Percentiles rank a stretch among this genome's conserved stretches.
These are phyloP conservation scores for Glonium stellatum DNA, from an alignment of 495 filamentous ascomycete genomes.

Conservation along the genomic window DNA sequence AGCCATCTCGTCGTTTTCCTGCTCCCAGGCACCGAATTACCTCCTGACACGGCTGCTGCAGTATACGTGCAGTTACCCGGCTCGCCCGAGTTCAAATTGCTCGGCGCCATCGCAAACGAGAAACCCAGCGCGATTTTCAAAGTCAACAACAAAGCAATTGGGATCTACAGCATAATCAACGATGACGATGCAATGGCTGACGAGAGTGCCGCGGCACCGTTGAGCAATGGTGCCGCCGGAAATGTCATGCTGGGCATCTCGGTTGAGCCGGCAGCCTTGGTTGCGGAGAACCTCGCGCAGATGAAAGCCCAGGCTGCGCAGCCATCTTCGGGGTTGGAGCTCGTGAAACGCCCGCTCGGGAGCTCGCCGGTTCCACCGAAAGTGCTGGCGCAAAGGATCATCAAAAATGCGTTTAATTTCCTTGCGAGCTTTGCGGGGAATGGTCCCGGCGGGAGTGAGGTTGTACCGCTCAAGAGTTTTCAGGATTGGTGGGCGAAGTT, in stretches of 20 bases:
- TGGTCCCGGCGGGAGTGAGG: slow-evolving; percentile 56
- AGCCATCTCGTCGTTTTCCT: slow-evolving; percentile 83
- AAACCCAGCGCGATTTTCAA: slow-evolving; percentile 88
- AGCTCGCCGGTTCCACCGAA: slow-evolving; percentile 50
- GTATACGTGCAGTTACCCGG: slow-evolving; percentile 74
- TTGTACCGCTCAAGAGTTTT: slow-evolving; percentile 84
- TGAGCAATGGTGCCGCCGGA: slow-evolving; percentile 20
- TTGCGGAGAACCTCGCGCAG: slow-evolving; percentile 59
- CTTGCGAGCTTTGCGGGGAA: slow-evolving; percentile 73
- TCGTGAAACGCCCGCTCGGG: slow-evolving; percentile 9
- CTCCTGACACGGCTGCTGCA: slow-evolving; percentile 69
- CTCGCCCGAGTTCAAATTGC: slow-evolving; percentile 58
- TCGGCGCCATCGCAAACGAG: slow-evolving; percentile 80
- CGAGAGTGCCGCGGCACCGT: slow-evolving; percentile 16
- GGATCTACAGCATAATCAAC: slow-evolving; percentile 38
- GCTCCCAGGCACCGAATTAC: slow-evolving; percentile 69
- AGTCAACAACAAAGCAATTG: slow-evolving; percentile 38
- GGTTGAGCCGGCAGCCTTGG: slow-evolving; percentile 65
- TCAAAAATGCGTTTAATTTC: slow-evolving; percentile 96
- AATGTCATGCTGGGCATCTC: slow-evolving; percentile 71
- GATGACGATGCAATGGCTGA: slow-evolving; percentile 41
- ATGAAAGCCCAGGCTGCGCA: slow-evolving; percentile 42
- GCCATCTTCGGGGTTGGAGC: slow-evolving; percentile 29
- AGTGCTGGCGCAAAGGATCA: slow-evolving; percentile 82
- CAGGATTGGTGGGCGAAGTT: slow-evolving; percentile 98